These are phyloP conservation scores for Fusarium sp. DNA, from an alignment of 2,329 filamentous ascomycete genomes.

Conservation along the genomic window DNA sequence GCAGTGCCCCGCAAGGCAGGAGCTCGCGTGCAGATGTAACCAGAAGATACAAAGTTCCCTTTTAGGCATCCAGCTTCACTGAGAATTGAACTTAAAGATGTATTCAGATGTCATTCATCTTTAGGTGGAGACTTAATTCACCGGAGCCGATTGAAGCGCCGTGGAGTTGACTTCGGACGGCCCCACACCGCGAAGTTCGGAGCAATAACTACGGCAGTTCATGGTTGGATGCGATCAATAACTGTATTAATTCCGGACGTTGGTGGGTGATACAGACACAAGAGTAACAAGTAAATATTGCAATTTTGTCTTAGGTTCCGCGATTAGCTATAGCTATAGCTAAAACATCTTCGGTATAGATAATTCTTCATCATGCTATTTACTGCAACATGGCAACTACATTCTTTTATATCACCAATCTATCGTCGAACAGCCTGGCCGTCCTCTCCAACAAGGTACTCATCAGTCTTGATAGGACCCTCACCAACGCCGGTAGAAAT, in stretches of 20 bases:
- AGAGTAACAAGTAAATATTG: no score
- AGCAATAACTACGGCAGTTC: neutral
- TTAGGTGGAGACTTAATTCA: neutral
- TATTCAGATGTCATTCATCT: neutral
- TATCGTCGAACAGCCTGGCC: slow-evolving; percentile 61
- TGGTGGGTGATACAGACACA: no score
- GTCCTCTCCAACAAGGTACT: slow-evolving; percentile 77
- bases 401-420: neutral
- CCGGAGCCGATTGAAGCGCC: neutral
- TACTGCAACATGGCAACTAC: neutral
- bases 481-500: slow-evolving; percentile 94
- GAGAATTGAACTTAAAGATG: neutral
- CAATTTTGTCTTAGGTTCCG: neutral
- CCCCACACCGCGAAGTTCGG: slow-evolving; percentile 8
- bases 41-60: neutral
- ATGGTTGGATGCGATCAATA: neutral
- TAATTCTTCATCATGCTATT: neutral
- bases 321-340: neutral
- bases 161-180: neutral
- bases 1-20: slow-evolving; percentile 10
- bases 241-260: neutral
- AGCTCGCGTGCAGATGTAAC: neutral
- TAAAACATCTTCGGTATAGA: neutral
- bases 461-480: slow-evolving; percentile 83
- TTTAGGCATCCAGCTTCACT: neutral